Evolutionary conservation across 805 yeast species (phyloP), one percentile per base, ranked within the genome.

Genomic region (Candida ponderosae): DNA sequence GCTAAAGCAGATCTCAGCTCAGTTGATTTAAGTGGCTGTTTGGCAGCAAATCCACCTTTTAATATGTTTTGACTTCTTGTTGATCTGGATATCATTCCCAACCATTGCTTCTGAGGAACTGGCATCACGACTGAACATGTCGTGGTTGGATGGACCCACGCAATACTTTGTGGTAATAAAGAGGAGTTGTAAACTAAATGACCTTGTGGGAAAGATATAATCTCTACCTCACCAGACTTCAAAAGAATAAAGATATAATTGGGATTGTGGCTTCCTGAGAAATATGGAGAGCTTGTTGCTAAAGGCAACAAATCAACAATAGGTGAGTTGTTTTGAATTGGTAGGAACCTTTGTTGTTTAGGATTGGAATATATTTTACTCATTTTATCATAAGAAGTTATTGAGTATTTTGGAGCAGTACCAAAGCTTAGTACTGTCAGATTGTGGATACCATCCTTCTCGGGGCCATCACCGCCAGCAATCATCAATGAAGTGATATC

Each of bases 301-400:
- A 90, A 50, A 34, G 82, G 70, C 18, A 75, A 44, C 42, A 79
- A 67, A 29, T 66, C 66, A 9, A 62, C 59, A 15, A 74, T 59
- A 4, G 67, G 59, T 0, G 75, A 59, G 2, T 57, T 47, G 9
- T 70, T 66, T 17, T 73, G 72, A 13, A 79, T 55, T 2, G 85
- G 84, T 34, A 78, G 61, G 8, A 74, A 62, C 40, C 68, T 68
- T 43, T 76, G 81, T 31, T 72, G 68, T 34, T 62, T 68, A 3
- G 82, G 81, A 19, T 62, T 66, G 0, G 81, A 66, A 57, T 87
- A 93, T 52, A 77, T 87, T 36, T 72, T 72, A 15, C 83, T 82
- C 83, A 88, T 93, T 36, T 79, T 77, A 8, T 80, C 82, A 58
- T 87, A 85, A 0, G 96, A 81, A 0, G 96, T 83, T 40, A 90